phyloP scores from a whole-genome alignment of 2,329 filamentous ascomycete species.

The Scytalidium lignicola region DNA sequence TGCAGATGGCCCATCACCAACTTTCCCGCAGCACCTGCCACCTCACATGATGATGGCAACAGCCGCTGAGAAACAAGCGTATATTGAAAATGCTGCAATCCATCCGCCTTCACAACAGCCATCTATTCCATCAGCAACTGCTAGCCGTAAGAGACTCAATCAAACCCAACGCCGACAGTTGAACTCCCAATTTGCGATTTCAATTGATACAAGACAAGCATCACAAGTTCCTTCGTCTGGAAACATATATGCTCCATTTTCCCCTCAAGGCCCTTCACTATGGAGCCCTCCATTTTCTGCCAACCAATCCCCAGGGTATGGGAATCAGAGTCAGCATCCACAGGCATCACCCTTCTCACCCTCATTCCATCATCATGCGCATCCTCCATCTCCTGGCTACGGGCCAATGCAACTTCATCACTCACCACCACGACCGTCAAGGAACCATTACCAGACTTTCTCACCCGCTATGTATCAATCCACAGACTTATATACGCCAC shows the following conservation, averaged over 20 bases:
- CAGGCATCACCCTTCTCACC: slow-evolving; percentile 15
- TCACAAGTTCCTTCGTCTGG: slow-evolving; percentile 26
- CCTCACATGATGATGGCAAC: slow-evolving; percentile 16
- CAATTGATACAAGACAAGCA: slow-evolving; percentile 41
- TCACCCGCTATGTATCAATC: not conserved
- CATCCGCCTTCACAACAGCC: not conserved
- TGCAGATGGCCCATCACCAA: slow-evolving; percentile 19
- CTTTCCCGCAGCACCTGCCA: not conserved
- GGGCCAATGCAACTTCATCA: slow-evolving; percentile 11
- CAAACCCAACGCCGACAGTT: slow-evolving; percentile 60
- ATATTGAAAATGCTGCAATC: slow-evolving; percentile 7
- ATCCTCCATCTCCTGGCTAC: slow-evolving; percentile 14
- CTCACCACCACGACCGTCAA: slow-evolving; percentile 28
- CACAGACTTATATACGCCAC: not conserved
- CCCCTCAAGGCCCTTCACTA: slow-evolving; percentile 19
- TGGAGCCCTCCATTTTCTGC: slow-evolving; percentile 6
- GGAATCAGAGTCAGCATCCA: slow-evolving; percentile 21
- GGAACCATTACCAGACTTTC: slow-evolving; percentile 10
- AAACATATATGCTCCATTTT: slow-evolving; percentile 22
- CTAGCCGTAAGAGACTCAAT: slow-evolving; percentile 47
- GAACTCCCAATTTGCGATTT: slow-evolving; percentile 53
- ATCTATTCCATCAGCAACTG: not conserved
- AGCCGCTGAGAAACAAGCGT: slow-evolving; percentile 15
- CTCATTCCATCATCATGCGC: slow-evolving; percentile 4
- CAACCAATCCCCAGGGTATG: slow-evolving; percentile 19